Percentiles rank a stretch among this genome's conserved stretches.
Evolutionary conservation across 352 stramenopile species (phyloP).

Genomic region (Hyaloperonospora arabidopsidis): DNA sequence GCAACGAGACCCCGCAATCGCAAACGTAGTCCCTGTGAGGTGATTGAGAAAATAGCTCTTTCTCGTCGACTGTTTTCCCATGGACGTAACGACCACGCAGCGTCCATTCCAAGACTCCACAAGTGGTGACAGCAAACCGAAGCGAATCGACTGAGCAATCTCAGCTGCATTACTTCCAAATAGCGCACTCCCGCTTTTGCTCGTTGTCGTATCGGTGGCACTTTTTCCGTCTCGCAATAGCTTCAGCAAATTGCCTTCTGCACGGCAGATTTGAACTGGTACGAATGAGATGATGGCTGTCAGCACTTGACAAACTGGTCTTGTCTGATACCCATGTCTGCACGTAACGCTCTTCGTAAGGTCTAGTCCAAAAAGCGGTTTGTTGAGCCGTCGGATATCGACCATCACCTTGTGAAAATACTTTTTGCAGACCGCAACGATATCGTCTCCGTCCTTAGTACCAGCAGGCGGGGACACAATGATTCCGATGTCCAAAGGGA

Average conservation of each 20-base stretch:
- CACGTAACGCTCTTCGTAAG: constrained; percentile 5
- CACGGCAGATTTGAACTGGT: constrained; percentile 62
- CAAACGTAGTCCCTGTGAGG: constrained; percentile 54
- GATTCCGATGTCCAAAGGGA: constrained; percentile 14
- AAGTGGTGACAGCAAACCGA: constrained; percentile 28
- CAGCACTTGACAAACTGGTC: no score
- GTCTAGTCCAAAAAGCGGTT: constrained; percentile 19
- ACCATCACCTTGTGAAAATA: constrained; percentile 41
- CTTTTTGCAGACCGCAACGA: neutral
- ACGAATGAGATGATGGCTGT: constrained; percentile 43
- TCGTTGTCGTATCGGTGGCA: neutral
- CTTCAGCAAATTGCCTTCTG: constrained; percentile 45
- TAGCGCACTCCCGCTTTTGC: no score
- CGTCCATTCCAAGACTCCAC: constrained; percentile 26
- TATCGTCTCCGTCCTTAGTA: no score
- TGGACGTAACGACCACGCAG: constrained; percentile 27
- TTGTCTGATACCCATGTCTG: neutral
- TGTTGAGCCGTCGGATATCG: constrained; percentile 34
- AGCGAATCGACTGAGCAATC: constrained; percentile 38
- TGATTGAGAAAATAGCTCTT: constrained; percentile 76
- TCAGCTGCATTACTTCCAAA: constrained; percentile 22
- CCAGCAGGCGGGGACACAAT: neutral
- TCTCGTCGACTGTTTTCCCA: constrained; percentile 58
- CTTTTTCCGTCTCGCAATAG: constrained; percentile 37
- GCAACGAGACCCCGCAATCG: constrained; percentile 33